phyloP scores from a whole-genome alignment of 2,329 filamentous ascomycete species.

The Neonectria ditissima region DNA sequence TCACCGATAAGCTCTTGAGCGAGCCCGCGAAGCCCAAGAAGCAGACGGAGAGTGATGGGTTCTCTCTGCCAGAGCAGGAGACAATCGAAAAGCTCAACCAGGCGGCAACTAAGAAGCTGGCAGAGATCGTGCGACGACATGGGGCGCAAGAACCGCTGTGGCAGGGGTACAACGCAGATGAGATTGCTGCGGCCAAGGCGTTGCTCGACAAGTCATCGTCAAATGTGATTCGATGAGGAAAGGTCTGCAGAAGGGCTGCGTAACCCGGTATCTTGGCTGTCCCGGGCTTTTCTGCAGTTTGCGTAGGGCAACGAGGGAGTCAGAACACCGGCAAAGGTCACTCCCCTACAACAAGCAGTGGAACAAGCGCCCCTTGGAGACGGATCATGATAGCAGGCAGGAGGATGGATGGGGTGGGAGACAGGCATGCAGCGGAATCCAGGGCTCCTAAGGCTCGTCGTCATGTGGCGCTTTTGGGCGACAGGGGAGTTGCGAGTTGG shows the following conservation, averaged over 20 bases:
- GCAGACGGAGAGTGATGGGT: conserved; percentile 60
- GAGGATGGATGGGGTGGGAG: conserved; percentile 25
- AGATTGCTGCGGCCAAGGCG: conserved; percentile 78
- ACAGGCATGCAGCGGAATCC: conserved; percentile 15
- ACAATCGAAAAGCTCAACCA: conserved; percentile 78
- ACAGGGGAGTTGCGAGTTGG: conserved; percentile 38
- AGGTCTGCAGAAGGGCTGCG: conserved; percentile 21
- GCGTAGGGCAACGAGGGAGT: conserved; percentile 25
- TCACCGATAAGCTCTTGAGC: conserved; percentile 62
- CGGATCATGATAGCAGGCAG: conserved; percentile 7
- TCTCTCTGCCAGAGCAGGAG: conserved; percentile 65
- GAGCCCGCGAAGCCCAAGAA: conserved; percentile 58
- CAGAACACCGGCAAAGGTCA: conserved; percentile 21
- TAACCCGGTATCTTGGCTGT: conserved; percentile 21
- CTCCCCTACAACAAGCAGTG: conserved; percentile 26
- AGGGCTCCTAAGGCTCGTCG: conserved; percentile 1
- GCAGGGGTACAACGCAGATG: conserved; percentile 78
- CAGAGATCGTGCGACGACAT: conserved; percentile 78
- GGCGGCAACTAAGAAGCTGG: conserved; percentile 78
- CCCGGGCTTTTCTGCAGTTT: conserved; percentile 30
- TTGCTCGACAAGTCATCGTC: conserved; percentile 68
- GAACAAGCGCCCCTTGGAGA: conserved; percentile 23
- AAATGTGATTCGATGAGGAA: conserved; percentile 56
- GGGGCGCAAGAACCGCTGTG: conserved; percentile 72
- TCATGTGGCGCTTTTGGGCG: conserved; percentile 19